phyloP scores from a whole-genome alignment of 345 rosid genomes.

The Firmiana major region DNA sequence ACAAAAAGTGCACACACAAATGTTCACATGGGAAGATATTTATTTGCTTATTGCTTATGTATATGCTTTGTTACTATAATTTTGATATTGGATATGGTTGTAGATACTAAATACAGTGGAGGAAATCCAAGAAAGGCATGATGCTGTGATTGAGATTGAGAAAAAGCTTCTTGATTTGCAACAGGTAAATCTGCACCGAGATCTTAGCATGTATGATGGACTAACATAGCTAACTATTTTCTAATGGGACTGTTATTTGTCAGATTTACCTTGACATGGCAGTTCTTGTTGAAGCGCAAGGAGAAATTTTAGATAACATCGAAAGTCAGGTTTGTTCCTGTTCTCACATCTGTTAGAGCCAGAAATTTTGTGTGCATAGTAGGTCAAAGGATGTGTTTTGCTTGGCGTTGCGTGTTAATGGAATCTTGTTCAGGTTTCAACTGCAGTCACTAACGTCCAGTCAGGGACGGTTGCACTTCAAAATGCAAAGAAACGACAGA shows the following conservation, averaged over 20 bases:
- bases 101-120: constrained; percentile 81
- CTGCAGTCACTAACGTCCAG: constrained; percentile 42
- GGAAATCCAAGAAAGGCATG: constrained; percentile 97
- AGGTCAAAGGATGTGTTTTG: constrained; percentile 4
- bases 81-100: not conserved
- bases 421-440: constrained; percentile 41
- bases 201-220: not conserved
- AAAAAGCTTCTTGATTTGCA: constrained; percentile 87
- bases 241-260: constrained; percentile 8
- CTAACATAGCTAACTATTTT: not conserved
- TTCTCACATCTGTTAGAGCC: not conserved
- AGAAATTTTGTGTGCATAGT: not conserved
- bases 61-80: not conserved
- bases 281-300: constrained; percentile 70
- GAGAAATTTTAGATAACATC: constrained; percentile 63
- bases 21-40: not conserved
- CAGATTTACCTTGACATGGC: constrained; percentile 76
- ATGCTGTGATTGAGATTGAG: constrained; percentile 82
- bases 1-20: not conserved
- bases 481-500: constrained; percentile 40
- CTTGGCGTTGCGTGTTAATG: constrained; percentile 16
- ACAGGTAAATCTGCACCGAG: constrained; percentile 43
- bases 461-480: constrained; percentile 39
- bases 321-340: constrained; percentile 59
- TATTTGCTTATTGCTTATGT: not conserved